Evolutionary conservation across 352 stramenopile genomes (phyloP), one percentile per base, ranked within the genome.

Genomic region (Pythium oligandrum): DNA sequence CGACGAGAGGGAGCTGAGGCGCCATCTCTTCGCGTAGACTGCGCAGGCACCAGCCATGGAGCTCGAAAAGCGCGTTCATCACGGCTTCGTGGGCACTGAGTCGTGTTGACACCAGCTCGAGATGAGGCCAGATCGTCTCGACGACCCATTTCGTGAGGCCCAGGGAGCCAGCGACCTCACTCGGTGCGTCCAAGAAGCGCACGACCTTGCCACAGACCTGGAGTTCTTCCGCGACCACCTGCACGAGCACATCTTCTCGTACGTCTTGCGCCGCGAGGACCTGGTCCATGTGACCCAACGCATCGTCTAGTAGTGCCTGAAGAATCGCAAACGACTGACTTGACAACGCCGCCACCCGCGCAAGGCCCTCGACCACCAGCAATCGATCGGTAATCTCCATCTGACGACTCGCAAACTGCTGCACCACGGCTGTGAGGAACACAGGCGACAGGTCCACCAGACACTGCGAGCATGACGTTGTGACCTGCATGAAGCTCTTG

Each of bases 401-500:
- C 4, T 52, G 49, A 2, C 49, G 26, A 39, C 50, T 45, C 39
- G 44, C 52, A 66, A 88, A 85, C 55, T 84, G 64, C 40, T 71
- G 57, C 10, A 86, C 57, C 31, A 68, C 77, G 26, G 68, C 57
- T 34, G 78, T 47, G 31, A 88, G 59, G 36, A 70, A 67, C 4
- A 46, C 67, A 3, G 79, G 73, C 4, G 66, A 48, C 65, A 90
- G 71, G 33, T 85, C 54, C 36, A 59, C 40, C 26, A 88, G 66
- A 51, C 70, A 80, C 6, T 34, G 36, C 11, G 68, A 70, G 49
- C 79, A 88, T 34, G 49, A 65, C 2, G 73, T 86, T 12, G 70
- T 62, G 42, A 88, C 58, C 63, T 90, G 79, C 76, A 90, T 87
- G 42, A 90, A 86, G 51, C 79, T 90, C 53, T 67, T 84, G 1